Percentiles rank a stretch among this genome's conserved stretches.
phyloP scores from a whole-genome alignment of 192 early-diverging fungal species.

The Spinellus fusiger region DNA sequence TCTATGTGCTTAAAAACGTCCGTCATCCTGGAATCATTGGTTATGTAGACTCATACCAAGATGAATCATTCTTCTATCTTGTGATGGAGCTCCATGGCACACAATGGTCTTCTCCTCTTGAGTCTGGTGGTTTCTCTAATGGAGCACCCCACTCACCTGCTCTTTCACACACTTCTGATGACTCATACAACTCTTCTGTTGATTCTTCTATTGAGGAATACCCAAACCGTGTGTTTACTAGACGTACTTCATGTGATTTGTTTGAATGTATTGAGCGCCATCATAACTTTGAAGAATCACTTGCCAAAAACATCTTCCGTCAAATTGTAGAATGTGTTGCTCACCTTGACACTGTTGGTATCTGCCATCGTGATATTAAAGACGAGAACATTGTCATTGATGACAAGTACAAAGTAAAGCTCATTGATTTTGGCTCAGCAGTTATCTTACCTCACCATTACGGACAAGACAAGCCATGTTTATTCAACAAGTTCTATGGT shows the following conservation, averaged over 20 bases:
- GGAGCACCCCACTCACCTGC: constrained; percentile 5
- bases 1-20: constrained; percentile 54
- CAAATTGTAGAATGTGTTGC: constrained; percentile 52
- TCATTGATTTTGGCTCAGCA: constrained; percentile 68
- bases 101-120: constrained; percentile 40
- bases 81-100: constrained; percentile 66
- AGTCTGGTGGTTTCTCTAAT: not conserved
- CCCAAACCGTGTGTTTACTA: constrained; percentile 33
- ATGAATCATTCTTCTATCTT: constrained; percentile 47
- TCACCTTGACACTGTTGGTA: constrained; percentile 39
- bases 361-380: constrained; percentile 62
- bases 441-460: constrained; percentile 40
- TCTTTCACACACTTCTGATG: constrained; percentile 9
- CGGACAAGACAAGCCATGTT: constrained; percentile 16
- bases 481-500: constrained; percentile 56
- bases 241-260: constrained; percentile 55
- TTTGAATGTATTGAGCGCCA: constrained; percentile 64
- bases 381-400: constrained; percentile 70
- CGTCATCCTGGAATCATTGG: constrained; percentile 48
- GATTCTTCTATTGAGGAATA: constrained; percentile 21
- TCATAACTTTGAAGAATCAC: constrained; percentile 46
- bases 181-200: constrained; percentile 10
- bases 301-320: constrained; percentile 48
- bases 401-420: constrained; percentile 46
- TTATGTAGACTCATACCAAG: constrained; percentile 51